Percentiles rank a stretch among this genome's conserved stretches.
Evolutionary conservation across 2,329 filamentous ascomycete genomes (phyloP).

Genomic region (Westerdykella ornata): DNA sequence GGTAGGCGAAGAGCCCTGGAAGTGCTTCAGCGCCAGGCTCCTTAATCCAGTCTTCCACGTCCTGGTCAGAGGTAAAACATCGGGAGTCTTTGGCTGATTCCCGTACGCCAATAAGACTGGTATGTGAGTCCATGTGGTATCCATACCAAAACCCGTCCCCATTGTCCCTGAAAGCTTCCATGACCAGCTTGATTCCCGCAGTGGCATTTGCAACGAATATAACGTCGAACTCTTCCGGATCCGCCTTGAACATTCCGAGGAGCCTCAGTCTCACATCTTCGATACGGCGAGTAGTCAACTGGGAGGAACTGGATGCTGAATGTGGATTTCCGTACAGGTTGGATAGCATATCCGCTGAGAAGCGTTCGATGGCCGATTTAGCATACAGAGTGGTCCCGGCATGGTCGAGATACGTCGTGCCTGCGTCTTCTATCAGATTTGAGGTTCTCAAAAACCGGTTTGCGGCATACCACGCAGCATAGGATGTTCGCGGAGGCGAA

Average conservation of each 20-base stretch:
- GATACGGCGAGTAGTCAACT: conserved; percentile 64
- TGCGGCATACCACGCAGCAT: conserved; percentile 57
- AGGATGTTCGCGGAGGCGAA: conserved; percentile 58
- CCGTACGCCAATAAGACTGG: conserved; percentile 74
- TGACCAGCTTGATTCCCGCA: conserved; percentile 77
- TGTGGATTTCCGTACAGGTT: conserved; percentile 88
- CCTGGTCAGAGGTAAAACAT: conserved; percentile 58
- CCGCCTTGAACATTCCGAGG: conserved; percentile 71
- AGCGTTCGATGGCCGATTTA: conserved; percentile 72
- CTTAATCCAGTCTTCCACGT: conserved; percentile 60
- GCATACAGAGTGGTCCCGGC: conserved; percentile 82
- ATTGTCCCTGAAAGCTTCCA: conserved; percentile 63
- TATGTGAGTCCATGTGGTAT: conserved; percentile 80
- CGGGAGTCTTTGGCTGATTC: conserved; percentile 56
- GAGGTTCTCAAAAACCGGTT: not conserved
- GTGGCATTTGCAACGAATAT: conserved; percentile 94
- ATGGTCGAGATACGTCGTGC: conserved; percentile 81
- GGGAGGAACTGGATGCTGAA: conserved; percentile 75
- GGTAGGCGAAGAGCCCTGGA: conserved; percentile 61
- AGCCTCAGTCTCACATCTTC: conserved; percentile 68
- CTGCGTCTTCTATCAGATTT: conserved; percentile 41
- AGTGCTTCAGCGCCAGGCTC: not conserved
- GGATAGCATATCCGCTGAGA: conserved; percentile 69
- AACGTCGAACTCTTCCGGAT: conserved; percentile 73
- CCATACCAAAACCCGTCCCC: conserved; percentile 65